These are phyloP conservation scores for Paraphaeosphaeria sporulosa DNA, from an alignment of 2,329 filamentous ascomycete genomes.

Conservation along the genomic window DNA sequence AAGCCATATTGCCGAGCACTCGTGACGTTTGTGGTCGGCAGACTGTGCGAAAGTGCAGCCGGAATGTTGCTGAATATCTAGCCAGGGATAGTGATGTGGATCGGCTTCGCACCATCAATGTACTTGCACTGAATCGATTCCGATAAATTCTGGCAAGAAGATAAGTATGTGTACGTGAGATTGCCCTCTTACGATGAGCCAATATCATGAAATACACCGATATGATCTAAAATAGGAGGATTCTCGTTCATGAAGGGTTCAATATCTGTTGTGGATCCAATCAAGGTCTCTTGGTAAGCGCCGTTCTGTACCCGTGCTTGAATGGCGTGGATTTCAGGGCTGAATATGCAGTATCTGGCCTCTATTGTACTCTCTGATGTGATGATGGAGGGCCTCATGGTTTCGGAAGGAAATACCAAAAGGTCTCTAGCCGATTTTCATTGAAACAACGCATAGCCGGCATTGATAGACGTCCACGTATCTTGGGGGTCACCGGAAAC, in stretches of 20 bases:
- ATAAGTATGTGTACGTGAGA: background rate
- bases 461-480: background rate
- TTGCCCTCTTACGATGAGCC: background rate
- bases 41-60: background rate
- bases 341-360: background rate
- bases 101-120: background rate
- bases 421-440: background rate
- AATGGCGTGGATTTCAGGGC: background rate
- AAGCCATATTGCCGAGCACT: background rate
- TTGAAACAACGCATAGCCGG: background rate
- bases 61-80: background rate
- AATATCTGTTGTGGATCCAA: background rate
- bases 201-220: background rate
- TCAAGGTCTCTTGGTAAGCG: background rate
- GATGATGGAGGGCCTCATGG: background rate
- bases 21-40: background rate
- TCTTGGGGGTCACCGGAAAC: background rate
- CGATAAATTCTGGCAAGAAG: background rate
- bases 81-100: background rate
- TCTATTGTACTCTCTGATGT: background rate
- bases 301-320: background rate
- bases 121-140: background rate
- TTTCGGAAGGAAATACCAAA: background rate
- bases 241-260: too few species aligned
- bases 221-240: too few species aligned